Evolutionary conservation across 2,329 filamentous ascomycete species (phyloP).

Genomic region (Sclerotinia nivalis): DNA sequence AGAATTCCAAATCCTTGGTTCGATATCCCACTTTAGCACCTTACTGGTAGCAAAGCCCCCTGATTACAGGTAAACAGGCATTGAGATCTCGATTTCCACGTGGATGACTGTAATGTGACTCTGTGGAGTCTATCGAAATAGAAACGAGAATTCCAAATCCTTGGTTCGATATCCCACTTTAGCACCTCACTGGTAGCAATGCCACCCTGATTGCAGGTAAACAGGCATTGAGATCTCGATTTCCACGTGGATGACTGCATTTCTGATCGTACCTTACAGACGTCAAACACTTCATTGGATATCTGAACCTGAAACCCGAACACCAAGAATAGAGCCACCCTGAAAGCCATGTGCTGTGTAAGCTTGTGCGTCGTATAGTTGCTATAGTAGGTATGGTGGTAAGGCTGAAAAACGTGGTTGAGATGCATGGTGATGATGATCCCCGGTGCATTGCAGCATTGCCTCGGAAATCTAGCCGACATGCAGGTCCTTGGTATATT

Average conservation of each 20-base stretch:
- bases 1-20: slow-evolving; percentile 14
- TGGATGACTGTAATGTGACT: slow-evolving; percentile 5
- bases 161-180: not conserved
- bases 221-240: slow-evolving; percentile 4
- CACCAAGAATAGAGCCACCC: not conserved
- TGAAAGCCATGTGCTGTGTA: slow-evolving; percentile 13
- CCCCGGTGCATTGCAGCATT: not conserved
- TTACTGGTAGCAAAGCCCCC: not conserved
- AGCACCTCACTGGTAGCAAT: not conserved
- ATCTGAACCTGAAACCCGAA: not conserved
- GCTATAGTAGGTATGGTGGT: not conserved
- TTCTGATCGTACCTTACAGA: slow-evolving; percentile 14
- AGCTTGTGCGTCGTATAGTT: not conserved
- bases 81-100: slow-evolving; percentile 10
- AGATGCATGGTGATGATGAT: slow-evolving; percentile 12
- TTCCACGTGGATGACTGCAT: slow-evolving; percentile 18
- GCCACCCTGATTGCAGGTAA: not conserved
- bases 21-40: not conserved
- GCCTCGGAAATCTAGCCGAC: not conserved
- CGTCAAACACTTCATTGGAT: not conserved
- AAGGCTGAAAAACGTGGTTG: slow-evolving; percentile 17
- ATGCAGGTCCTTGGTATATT: not conserved
- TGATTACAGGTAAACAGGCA: not conserved
- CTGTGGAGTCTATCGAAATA: slow-evolving; percentile 5
- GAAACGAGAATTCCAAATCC: slow-evolving; percentile 7